Conservation (phyloP, 108 stramenopile species). For the Skeletonema grethae region DNA sequence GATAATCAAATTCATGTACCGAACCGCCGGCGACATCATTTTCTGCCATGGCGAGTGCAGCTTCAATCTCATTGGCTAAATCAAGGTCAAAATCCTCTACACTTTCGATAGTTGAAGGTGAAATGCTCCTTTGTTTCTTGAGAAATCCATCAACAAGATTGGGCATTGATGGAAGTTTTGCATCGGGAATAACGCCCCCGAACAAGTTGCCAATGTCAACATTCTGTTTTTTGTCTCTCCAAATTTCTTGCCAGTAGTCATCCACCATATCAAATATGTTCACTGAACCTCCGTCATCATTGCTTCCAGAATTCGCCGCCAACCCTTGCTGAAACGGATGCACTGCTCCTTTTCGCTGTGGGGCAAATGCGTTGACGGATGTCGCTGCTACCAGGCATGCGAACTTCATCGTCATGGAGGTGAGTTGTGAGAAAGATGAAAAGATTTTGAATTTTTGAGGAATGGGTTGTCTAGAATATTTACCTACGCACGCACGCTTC, state of each 20-base stretch:
- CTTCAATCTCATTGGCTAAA: background rate
- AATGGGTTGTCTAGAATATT: too few species aligned
- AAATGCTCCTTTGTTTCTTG: background rate
- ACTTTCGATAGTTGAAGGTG: background rate
- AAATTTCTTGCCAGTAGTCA: background rate
- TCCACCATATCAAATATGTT: background rate
- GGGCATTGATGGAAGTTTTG: background rate
- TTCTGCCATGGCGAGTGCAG: constrained; percentile 2
- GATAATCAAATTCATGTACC: background rate
- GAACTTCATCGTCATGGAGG: background rate
- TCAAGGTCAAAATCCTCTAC: constrained; percentile 1
- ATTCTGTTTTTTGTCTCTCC: background rate
- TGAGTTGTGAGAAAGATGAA: background rate
- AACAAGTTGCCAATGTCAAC: background rate
- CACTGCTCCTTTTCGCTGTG: background rate
- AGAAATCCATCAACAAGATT: background rate
- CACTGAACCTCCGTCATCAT: background rate
- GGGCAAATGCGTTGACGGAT: background rate
- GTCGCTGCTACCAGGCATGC: background rate
- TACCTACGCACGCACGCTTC: too few species aligned
- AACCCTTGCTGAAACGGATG: background rate
- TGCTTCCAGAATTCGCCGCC: background rate
- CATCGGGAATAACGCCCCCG: background rate
- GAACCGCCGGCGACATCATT: background rate
- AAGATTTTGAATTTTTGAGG: too few species aligned